Base-by-base conservation (phyloP, 2,329 filamentous ascomycete genomes). In the Fusarium tuaranense region DNA sequence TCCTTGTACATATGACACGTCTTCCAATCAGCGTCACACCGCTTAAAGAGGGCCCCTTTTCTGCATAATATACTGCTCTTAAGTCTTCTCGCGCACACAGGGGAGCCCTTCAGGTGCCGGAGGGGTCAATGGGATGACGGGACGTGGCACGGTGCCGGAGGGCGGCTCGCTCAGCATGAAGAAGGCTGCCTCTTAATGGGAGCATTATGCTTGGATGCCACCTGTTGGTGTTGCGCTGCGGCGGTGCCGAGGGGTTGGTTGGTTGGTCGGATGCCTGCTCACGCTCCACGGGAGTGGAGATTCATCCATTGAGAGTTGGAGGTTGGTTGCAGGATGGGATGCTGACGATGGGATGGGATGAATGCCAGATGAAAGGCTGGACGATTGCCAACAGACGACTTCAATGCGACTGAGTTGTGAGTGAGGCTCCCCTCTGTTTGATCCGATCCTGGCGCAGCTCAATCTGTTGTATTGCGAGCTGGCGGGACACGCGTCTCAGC, bases 71-170 rank as follows among this genome's bases (percentile, higher is more conserved):
- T 38, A 46, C 36, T 48, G 8, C 39, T 57, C 16, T 55, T 41
- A 20, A 63, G 39, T 20, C 32, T 41, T 41, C 25, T 30, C 46
- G 12, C 14, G 30, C 30, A 25, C 25, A 38, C 20, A 67, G 36
- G 36, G 59, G 44, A 39, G 25, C 13, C 41, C 34, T 51, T 36
- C 20, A 48, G 44, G 61, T 38, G 60, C 30, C 27, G n/a, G 46
- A 62, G 68, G 68, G 55, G 68, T 65, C 62, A 59, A 65, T 60
- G 44, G 38, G 61, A 74, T 30, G 71, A 65, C 61, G 63, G 68
- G 51, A 69, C 51, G 65, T 67, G 53, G 64, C 61, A 65, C 55
- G 30, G 25, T 36, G 22, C 25, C 46, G 38, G 16, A 48, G 55
- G 20, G 14, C 53, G 46, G 34, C 9, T 63, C 32, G 62, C 44